Evolutionary conservation across 805 yeast genomes (phyloP), one percentile per base, ranked within the genome.

Genomic region (Lipomyces kockii): DNA sequence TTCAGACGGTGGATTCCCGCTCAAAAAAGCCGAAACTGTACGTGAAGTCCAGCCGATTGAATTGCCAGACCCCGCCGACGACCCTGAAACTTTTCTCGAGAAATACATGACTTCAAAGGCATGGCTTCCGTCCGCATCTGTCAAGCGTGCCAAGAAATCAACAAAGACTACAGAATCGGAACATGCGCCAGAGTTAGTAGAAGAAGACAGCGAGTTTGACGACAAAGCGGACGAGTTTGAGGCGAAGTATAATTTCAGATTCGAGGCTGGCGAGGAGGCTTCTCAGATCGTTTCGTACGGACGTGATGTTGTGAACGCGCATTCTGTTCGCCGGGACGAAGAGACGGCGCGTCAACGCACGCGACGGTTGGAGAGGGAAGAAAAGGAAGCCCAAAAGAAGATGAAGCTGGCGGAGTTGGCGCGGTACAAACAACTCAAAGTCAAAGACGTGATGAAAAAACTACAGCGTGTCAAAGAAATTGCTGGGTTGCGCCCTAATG

Each of bases 261-360:
- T 85, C 77, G 99, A 95, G 79, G 92, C 97, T 17, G 74, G 73
- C 17, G 68, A 66, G 57, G 86, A 87, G 71, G 85, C 97, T 6
- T 91, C 94, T 0, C 97, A 94, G 75, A 91, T 95, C 78, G 89
- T 93, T 22, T 89, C 97, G 20, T 95, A 94, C 81, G 98, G 98
- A 2, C 92, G 99, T 85, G 89, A 83, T 55, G 65, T 66, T 14
- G 73, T 67, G 20, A 77, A 76, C 70, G 97, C 92, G 79, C 97
- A 95, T 29, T 92, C 98, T 0, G 83, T 92, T 76, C 88, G 99
- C 80, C 84, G 99, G 76, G 87, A 89, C 25, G 87, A 87, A 61
- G 83, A 87, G 68, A 86, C 88, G 72, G 78, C 89, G 12, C 86
- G 99, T 74, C 92, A 92, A 81, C 87, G 88, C 78, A 89, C 88